Evolutionary conservation across 495 filamentous ascomycete genomes (phyloP).

Genomic region (Aspergillus ellipticus): DNA sequence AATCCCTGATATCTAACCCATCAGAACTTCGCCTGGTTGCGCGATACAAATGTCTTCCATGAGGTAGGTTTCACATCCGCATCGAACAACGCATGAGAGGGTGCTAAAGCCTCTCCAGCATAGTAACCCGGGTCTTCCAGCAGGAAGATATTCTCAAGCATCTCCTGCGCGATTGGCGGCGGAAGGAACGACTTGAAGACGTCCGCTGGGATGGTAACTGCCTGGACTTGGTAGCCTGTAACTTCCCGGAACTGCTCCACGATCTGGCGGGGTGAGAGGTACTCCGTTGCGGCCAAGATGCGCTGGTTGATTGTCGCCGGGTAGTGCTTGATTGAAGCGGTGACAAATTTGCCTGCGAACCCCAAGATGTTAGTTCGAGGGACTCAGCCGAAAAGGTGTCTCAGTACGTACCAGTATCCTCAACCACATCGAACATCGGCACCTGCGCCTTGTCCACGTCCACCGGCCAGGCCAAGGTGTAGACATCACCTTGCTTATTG

Average conservation of each 20-base stretch:
- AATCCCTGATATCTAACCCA: too few relatives aligned
- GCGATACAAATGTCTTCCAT: constrained; percentile 17
- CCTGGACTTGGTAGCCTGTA: constrained; percentile 44
- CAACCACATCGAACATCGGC: constrained; percentile 48
- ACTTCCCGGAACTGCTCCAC: constrained; percentile 44
- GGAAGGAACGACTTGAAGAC: constrained; percentile 43
- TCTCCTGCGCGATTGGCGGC: constrained; percentile 40
- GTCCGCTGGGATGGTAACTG: constrained; percentile 41
- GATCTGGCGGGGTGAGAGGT: constrained; percentile 42
- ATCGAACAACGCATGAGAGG: constrained; percentile 7
- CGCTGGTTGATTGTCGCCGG: constrained; percentile 21
- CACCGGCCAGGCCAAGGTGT: constrained; percentile 7
- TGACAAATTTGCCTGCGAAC: constrained; percentile 49
- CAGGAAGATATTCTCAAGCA: constrained; percentile 53
- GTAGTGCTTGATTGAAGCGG: constrained; percentile 32
- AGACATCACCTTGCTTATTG: constrained; percentile 17
- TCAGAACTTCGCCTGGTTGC: constrained; percentile 8
- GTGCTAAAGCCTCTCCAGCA: constrained; percentile 23
- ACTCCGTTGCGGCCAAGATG: constrained; percentile 43
- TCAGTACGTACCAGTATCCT: constrained; percentile 43
- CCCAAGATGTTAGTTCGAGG: background rate
- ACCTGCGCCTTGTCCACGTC: constrained; percentile 27
- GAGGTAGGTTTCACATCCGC: constrained; percentile 4
- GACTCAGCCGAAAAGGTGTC: background rate
- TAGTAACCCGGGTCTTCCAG: constrained; percentile 51